A percentile compares a stretch with the other conserved stretches of the same genome.
phyloP scores from a whole-genome alignment of 805 yeast genomes.

The Candida railenensis region DNA sequence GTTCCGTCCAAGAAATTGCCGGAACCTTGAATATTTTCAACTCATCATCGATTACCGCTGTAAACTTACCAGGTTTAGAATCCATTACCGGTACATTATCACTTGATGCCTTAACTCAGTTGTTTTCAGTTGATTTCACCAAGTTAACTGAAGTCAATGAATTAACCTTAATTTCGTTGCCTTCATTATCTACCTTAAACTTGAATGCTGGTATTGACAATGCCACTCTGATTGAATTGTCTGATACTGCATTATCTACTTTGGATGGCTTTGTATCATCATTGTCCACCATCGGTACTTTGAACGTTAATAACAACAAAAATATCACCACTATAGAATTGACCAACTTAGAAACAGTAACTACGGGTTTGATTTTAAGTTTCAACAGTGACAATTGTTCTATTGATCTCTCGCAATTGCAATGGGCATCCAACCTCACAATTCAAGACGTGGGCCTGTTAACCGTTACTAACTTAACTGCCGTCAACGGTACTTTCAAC shows the following conservation, averaged over 20 bases:
- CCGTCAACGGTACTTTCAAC: conserved; percentile 40
- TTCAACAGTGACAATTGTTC: conserved; percentile 40
- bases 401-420: conserved; percentile 32
- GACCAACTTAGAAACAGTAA: conserved; percentile 28
- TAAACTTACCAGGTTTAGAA: conserved; percentile 27
- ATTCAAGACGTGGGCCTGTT: conserved; percentile 39
- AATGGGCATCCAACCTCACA: conserved; percentile 44
- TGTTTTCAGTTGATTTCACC: conserved; percentile 35
- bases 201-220: conserved; percentile 35
- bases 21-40: conserved; percentile 37
- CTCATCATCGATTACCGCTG: conserved; percentile 36
- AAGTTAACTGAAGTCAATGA: conserved; percentile 26
- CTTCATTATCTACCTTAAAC: conserved; percentile 38
- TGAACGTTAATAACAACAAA: conserved; percentile 44
- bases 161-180: conserved; percentile 39
- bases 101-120: conserved; percentile 38
- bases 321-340: conserved; percentile 38
- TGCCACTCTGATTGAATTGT: conserved; percentile 31
- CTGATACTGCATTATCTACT: conserved; percentile 42
- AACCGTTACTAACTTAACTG: conserved; percentile 29
- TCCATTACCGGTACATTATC: conserved; percentile 36
- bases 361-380: conserved; percentile 35
- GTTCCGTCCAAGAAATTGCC: conserved; percentile 23
- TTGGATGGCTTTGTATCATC: conserved; percentile 31
- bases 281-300: conserved; percentile 29